phyloP scores from a whole-genome alignment of 164 flowering plant species.

The Magnolia changhungtana region DNA sequence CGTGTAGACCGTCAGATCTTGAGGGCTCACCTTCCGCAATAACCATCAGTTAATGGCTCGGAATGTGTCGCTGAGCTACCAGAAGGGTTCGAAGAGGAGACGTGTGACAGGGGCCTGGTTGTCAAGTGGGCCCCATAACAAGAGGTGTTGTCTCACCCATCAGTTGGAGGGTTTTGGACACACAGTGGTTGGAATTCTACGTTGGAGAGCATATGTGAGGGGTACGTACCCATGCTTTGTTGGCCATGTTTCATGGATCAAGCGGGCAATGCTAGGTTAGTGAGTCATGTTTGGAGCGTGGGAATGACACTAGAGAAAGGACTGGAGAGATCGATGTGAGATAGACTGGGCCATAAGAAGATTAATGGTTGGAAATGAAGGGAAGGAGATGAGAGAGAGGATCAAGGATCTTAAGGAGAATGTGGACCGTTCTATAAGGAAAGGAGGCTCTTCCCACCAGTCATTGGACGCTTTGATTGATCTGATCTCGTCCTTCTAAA shows the following conservation, averaged over 20 bases:
- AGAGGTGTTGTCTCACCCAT: conserved; percentile 48
- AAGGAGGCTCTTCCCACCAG: conserved; percentile 43
- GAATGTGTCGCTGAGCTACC: conserved; percentile 19
- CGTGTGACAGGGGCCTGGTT: conserved; percentile 19
- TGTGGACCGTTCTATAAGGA: conserved; percentile 13
- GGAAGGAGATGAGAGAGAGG: conserved; percentile 5
- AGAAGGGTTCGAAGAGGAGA: conserved; percentile 16
- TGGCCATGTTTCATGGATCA: conserved; percentile 35
- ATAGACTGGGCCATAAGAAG: conserved; percentile 8
- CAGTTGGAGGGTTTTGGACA: conserved; percentile 46
- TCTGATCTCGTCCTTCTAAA: background rate
- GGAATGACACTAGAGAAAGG: conserved; percentile 7
- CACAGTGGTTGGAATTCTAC: conserved; percentile 45
- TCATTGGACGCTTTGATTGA: conserved; percentile 22
- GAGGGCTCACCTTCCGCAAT: too few species aligned
- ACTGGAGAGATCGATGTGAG: conserved; percentile 2
- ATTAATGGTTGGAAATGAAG: conserved; percentile 12
- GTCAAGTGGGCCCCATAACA: conserved; percentile 67
- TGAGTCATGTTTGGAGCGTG: conserved; percentile 13
- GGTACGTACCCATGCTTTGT: conserved; percentile 15
- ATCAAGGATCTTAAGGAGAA: conserved; percentile 25
- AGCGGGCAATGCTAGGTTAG: conserved; percentile 11
- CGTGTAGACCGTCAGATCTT: too few species aligned
- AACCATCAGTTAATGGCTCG: too few species aligned
- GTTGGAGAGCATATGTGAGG: conserved; percentile 1